Conservation (phyloP, 192 early-diverging fungal species). For the Backusella parvicylindrica region DNA sequence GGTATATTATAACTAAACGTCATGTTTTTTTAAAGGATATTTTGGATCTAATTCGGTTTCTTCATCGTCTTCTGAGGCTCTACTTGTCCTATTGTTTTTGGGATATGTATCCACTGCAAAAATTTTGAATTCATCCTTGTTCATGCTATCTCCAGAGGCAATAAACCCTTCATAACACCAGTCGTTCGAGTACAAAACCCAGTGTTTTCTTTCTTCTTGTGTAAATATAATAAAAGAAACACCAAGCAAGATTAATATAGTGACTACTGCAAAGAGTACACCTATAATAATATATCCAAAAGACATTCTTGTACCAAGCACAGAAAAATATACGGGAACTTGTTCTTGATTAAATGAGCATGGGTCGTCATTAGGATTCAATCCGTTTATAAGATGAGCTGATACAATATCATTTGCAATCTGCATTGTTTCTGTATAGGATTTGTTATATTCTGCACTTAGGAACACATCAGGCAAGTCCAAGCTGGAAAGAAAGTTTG, state of each 20-base stretch:
- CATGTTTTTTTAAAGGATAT: no score
- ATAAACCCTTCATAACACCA: not conserved
- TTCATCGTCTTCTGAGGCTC: no score
- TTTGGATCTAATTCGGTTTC: no score
- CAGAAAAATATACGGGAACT: not conserved
- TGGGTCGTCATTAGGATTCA: not conserved
- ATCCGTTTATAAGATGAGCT: not conserved
- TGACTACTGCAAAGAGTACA: not conserved
- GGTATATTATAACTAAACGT: no score
- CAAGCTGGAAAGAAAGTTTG: not conserved
- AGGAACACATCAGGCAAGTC: not conserved
- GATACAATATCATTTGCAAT: not conserved
- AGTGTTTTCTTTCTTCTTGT: not conserved
- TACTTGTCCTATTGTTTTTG: not conserved
- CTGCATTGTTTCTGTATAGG: not conserved
- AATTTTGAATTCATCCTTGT: not conserved
- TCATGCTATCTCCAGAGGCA: not conserved
- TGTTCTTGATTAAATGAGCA: not conserved
- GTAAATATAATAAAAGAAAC: not conserved
- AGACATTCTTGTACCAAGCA: not conserved
- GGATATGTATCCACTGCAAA: not conserved
- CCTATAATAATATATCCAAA: not conserved
- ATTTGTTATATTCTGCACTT: not conserved
- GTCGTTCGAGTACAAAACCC: not conserved
- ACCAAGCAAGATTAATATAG: not conserved